Evolutionary conservation across 805 yeast genomes (phyloP), one percentile per base, ranked within the genome.

Genomic region (Nakazawaea ambrosiae): DNA sequence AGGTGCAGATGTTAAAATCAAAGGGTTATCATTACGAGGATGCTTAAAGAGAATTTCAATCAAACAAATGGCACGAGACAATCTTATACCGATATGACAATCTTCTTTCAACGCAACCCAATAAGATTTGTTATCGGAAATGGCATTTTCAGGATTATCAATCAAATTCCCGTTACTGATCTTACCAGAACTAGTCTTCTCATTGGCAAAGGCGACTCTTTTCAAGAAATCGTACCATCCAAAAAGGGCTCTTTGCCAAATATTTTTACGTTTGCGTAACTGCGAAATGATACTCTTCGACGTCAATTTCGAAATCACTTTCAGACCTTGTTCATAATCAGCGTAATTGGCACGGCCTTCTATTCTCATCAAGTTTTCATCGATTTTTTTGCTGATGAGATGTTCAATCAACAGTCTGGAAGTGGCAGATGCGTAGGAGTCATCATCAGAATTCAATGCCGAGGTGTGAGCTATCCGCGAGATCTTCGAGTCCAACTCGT

Each of bases 21-120:
- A 24, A 14, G 42, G 27, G n/a, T 34, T 34, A 22, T 39, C 42
- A 23, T 20, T 39, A 23, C 42, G 26, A n/a, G 42, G 42, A 31
- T 39, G 37, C 16, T 26, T 27, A 22, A 34, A 14, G 17, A 34
- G 18, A 4, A 34, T 17, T 11, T 38, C 42, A 10, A 30, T 16
- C 8, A 34, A n/a, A 14, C 38, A 14, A 18, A 41, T 34, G 12
- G 19, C 30, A n/a, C 34, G 25, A 8, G 34, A 16, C 7, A 37
- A 18, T 16, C 17, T 27, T 18, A 41, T 31, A 14, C 39, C 42
- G 15, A 41, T n/a, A 31, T 41, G 38, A 25, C 28, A 20, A 19
- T 41, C 36, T 18, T 24, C 20, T 12, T 15, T 26, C 19, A 30
- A n/a, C 2, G 33, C 16, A 8, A 31, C 29, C 41, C 44, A 37